A percentile compares a stretch with the other conserved stretches of the same genome.
Evolutionary conservation across 2,329 filamentous ascomycete species (phyloP).

Genomic region (Lasiodiplodia sp.): DNA sequence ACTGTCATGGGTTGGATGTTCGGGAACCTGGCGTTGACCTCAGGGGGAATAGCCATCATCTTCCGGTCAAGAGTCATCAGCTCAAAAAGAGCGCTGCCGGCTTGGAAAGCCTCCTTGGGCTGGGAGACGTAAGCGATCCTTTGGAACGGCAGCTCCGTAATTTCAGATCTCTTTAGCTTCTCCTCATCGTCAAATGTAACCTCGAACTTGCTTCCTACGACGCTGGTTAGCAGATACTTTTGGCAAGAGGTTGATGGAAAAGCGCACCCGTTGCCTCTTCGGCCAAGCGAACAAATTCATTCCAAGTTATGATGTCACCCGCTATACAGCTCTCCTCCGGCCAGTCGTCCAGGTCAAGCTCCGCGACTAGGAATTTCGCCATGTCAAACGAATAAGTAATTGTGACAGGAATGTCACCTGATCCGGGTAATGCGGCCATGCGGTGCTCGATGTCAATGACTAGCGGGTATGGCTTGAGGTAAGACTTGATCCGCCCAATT

Average conservation of each 20-base stretch:
- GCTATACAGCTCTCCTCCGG: constrained; percentile 41
- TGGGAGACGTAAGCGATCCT: constrained; percentile 34
- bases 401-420: constrained; percentile 52
- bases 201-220: constrained; percentile 32
- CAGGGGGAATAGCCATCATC: not conserved
- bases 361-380: constrained; percentile 53
- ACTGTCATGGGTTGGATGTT: not conserved
- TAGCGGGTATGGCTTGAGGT: constrained; percentile 34
- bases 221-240: not conserved
- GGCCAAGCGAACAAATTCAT: constrained; percentile 31
- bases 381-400: constrained; percentile 61
- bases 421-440: constrained; percentile 57
- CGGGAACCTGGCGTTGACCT: not conserved
- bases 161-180: constrained; percentile 30
- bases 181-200: constrained; percentile 34
- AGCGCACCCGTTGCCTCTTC: constrained; percentile 27
- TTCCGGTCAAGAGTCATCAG: not conserved
- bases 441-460: constrained; percentile 32
- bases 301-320: constrained; percentile 32
- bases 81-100: not conserved
- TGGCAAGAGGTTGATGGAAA: not conserved
- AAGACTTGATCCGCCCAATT: constrained; percentile 35
- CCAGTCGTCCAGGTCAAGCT: constrained; percentile 55
- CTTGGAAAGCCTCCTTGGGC: not conserved
- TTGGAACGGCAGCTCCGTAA: constrained; percentile 33